Conservation (phyloP, 2,329 filamentous ascomycete species). For the Botryotinia calthae region DNA sequence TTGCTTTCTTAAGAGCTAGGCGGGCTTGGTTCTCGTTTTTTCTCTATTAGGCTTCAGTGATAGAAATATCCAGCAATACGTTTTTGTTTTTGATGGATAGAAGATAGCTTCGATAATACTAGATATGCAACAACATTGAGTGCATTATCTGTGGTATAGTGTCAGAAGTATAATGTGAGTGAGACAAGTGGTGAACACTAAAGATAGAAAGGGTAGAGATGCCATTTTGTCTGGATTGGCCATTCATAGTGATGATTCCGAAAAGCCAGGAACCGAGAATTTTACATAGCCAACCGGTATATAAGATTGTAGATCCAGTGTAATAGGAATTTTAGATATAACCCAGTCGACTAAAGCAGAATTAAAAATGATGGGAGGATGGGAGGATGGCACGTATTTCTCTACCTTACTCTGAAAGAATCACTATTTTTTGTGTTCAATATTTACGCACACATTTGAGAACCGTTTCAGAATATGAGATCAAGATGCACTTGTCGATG, state of each 20-base stretch:
- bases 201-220: not conserved
- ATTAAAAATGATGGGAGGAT: too few relatives aligned
- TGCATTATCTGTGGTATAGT: accelerated
- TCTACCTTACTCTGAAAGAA: not conserved
- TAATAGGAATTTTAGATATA: not conserved
- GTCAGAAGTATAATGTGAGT: not conserved
- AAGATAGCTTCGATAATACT: not conserved
- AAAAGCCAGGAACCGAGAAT: not conserved
- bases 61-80: not conserved
- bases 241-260: not conserved
- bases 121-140: not conserved
- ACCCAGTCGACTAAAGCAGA: not conserved
- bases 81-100: not conserved
- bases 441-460: not conserved
- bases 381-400: not conserved
- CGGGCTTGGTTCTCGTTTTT: not conserved
- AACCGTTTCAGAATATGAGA: not conserved
- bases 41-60: not conserved
- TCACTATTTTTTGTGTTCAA: not conserved
- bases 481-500: not conserved
- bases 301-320: not conserved
- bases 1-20: not conserved
- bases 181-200: accelerated
- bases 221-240: not conserved
- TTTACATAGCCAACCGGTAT: not conserved